Percentiles rank a stretch among this genome's conserved stretches.
phyloP scores from a whole-genome alignment of 305 asterid species.

The Solanum hybrid region DNA sequence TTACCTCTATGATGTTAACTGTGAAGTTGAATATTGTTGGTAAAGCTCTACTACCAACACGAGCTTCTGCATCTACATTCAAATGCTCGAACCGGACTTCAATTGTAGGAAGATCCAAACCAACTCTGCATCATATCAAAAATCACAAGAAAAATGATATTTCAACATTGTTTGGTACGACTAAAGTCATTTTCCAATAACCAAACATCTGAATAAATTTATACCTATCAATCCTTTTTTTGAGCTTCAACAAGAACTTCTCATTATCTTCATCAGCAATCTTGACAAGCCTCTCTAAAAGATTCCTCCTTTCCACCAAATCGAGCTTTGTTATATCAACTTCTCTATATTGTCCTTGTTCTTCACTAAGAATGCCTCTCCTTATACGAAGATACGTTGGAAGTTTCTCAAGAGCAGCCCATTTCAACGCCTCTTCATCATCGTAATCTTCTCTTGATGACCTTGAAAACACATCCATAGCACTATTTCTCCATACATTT shows the following conservation, averaged over 20 bases:
- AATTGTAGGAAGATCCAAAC: conserved; percentile 68
- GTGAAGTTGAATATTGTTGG: conserved; percentile 80
- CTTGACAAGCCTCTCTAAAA: conserved; percentile 57
- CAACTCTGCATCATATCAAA: conserved; percentile 49
- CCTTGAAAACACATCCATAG: conserved; percentile 54
- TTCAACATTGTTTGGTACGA: not conserved
- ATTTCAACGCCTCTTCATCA: conserved; percentile 83
- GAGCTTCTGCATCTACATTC: conserved; percentile 73
- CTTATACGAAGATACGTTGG: conserved; percentile 66
- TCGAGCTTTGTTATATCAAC: conserved; percentile 65
- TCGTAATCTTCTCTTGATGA: conserved; percentile 50
- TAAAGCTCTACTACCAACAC: conserved; percentile 68
- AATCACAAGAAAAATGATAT: not conserved
- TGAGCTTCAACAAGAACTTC: conserved; percentile 69
- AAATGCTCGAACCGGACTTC: conserved; percentile 88
- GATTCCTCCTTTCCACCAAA: conserved; percentile 47
- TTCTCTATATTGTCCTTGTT: conserved; percentile 49
- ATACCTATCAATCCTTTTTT: conserved; percentile 64
- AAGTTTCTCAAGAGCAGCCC: conserved; percentile 89
- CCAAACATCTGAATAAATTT: not conserved
- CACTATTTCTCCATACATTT: conserved; percentile 69
- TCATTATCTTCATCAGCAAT: conserved; percentile 81
- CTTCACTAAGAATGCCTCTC: conserved; percentile 63
- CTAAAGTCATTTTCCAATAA: not conserved
- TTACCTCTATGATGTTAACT: conserved; percentile 74